A percentile compares a stretch with the other conserved stretches of the same genome.
These are phyloP conservation scores for Colletotrichum tropicicola DNA, from an alignment of 2,329 filamentous ascomycete species.

Conservation along the genomic window DNA sequence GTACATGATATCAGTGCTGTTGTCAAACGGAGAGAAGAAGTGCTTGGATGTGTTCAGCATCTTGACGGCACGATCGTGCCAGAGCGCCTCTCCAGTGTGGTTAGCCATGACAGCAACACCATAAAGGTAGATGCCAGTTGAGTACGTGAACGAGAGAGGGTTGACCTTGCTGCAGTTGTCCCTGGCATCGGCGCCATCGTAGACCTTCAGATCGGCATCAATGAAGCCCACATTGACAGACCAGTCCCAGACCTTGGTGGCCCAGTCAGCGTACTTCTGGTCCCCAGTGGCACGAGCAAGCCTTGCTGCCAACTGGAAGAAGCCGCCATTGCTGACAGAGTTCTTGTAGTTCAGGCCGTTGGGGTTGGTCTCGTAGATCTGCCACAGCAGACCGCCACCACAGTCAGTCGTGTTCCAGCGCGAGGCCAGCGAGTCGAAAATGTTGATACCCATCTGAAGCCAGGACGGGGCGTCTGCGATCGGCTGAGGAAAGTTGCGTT, in stretches of 20 bases:
- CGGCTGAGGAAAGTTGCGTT: slow-evolving; percentile 72
- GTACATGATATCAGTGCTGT: slow-evolving; percentile 68
- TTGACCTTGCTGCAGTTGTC: slow-evolving; percentile 63
- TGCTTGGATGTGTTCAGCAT: slow-evolving; percentile 59
- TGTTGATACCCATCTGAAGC: slow-evolving; percentile 73
- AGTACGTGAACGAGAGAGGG: slow-evolving; percentile 70
- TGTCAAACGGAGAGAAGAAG: slow-evolving; percentile 63
- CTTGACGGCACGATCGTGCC: slow-evolving; percentile 61
- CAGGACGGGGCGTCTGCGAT: slow-evolving; percentile 66
- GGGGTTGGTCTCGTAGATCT: slow-evolving; percentile 79
- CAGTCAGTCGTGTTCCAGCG: slow-evolving; percentile 78
- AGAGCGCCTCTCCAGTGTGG: slow-evolving; percentile 60
- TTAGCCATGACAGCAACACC: slow-evolving; percentile 73
- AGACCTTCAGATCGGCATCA: slow-evolving; percentile 62
- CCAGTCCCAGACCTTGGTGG: slow-evolving; percentile 74
- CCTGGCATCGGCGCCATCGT: slow-evolving; percentile 67
- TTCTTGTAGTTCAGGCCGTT: slow-evolving; percentile 87
- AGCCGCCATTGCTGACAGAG: slow-evolving; percentile 80
- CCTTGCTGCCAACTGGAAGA: slow-evolving; percentile 83
- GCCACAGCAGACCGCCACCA: slow-evolving; percentile 80
- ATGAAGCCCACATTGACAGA: slow-evolving; percentile 65
- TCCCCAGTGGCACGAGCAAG: slow-evolving; percentile 76
- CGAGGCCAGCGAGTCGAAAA: slow-evolving; percentile 75
- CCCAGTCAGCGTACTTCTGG: slow-evolving; percentile 73
- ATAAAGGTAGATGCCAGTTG: slow-evolving; percentile 71